These are phyloP conservation scores for Lyophyllum atratum DNA, from an alignment of 768 basidiomycete species.

Conservation along the genomic window DNA sequence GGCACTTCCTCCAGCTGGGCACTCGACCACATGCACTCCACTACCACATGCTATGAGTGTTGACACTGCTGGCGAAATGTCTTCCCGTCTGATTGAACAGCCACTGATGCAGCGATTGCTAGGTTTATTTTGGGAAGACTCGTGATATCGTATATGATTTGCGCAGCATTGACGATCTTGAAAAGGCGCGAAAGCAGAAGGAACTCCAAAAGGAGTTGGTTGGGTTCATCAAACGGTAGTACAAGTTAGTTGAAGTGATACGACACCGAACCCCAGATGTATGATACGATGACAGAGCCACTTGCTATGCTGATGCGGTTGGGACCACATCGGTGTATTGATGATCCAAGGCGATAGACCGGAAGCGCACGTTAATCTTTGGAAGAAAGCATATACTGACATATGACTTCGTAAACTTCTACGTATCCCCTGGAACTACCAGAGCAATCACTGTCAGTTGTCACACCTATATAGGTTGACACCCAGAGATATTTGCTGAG, in stretches of 20 bases:
- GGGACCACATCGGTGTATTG: background rate
- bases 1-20: background rate
- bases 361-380: too few species aligned
- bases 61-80: background rate
- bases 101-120: slow-evolving; percentile 5
- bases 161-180: slow-evolving; percentile 83
- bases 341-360: background rate
- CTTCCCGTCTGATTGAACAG: background rate
- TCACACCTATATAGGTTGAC: background rate
- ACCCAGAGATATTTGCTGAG: background rate
- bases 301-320: background rate
- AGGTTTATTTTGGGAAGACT: slow-evolving; percentile 97
- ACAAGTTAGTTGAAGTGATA: background rate
- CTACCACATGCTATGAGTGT: background rate
- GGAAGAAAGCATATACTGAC: too few species aligned
- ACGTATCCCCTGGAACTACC: too few species aligned
- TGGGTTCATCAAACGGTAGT: slow-evolving; percentile 76
- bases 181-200: slow-evolving; percentile 75
- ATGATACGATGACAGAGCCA: background rate
- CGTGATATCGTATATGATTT: slow-evolving; percentile 93
- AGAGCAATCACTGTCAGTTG: background rate
- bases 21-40: background rate
- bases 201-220: slow-evolving; percentile 91
- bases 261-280: background rate
- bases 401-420: too few species aligned